Evolutionary conservation across 139 green algal species (phyloP), one percentile per base, ranked within the genome.

Genomic region (Zygnema circumcarinatum): DNA sequence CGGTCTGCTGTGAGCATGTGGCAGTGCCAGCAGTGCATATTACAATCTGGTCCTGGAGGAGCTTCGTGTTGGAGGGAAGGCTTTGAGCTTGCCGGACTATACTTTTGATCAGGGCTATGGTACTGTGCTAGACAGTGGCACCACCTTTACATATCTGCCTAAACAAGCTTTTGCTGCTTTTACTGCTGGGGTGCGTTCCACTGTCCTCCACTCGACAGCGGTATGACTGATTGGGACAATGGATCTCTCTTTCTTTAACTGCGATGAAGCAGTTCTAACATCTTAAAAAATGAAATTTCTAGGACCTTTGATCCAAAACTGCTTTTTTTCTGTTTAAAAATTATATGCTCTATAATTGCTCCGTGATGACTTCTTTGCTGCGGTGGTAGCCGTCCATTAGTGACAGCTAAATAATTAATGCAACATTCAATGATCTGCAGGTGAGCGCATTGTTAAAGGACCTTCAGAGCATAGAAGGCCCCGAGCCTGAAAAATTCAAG

Each of bases 131-230:
- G 96, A 99, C 94, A 97, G 93, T 86, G 96, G 96, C 22, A 98
- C 96, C 35, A 98, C 96, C 2, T 98, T 98, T 89, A 95, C 94
- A 2, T 99, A 98, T 92, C 69, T 99, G 25, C 96, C 96, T 1
- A 92, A 87, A 0, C 67, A 88, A 0, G 95, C 94, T 0, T 98
- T 95, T 86, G 67, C 87, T 0, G 78, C 76, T 0, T 95, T 98
- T 88, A 16, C 79, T 40, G 69, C 69, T n/a, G 69, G 81, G 16
- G 35, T 47, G 11, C 84, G 76, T 31, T 81, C 22, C 73, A 80
- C 73, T 11, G 29, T 25, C 11, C 76, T 83, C 33, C 76, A 74
- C 36, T 29, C 76, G 16, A 42, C 25, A 25, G n/a, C n/a, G n/a
- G n/a, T n/a, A n/a, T n/a, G n/a, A n/a, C n/a, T n/a, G n/a, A n/a